Evolutionary conservation across 2,329 filamentous ascomycete genomes (phyloP).

Genomic region (Cryphonectria radicalis): DNA sequence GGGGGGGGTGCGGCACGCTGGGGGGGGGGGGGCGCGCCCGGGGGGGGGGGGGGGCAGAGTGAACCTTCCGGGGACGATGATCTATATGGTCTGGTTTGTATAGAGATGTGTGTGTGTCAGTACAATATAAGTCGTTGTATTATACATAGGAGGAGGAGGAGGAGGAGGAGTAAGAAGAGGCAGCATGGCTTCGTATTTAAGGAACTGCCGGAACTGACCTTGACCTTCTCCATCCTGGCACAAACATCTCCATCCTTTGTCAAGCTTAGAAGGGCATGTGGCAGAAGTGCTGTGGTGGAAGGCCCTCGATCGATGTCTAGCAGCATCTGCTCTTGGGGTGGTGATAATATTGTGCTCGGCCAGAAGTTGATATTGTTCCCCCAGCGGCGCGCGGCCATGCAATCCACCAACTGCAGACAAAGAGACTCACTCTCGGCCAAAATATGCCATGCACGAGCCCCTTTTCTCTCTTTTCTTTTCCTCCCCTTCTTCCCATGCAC

Average conservation of each 20-base stretch:
- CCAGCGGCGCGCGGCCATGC: neutral
- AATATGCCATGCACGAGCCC: neutral
- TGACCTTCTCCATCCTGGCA: neutral
- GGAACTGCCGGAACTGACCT: neutral
- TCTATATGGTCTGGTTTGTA: neutral
- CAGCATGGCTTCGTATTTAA: neutral
- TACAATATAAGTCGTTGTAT: neutral
- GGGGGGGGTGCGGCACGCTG: no score
- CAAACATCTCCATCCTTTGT: conserved; percentile 2
- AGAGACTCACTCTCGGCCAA: neutral
- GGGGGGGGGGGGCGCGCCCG: no score
- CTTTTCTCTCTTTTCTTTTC: neutral
- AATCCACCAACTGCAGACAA: conserved; percentile 4
- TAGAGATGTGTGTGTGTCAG: neutral
- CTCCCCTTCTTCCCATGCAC: no score
- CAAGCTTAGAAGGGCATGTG: neutral
- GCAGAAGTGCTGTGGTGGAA: neutral
- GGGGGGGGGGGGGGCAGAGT: no score
- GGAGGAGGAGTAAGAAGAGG: neutral
- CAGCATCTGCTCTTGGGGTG: neutral
- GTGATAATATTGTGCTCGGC: conserved; percentile 16
- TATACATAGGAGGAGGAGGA: neutral
- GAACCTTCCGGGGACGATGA: neutral
- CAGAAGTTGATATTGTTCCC: conserved; percentile 8
- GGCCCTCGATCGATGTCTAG: conserved; percentile 1